Conservation (phyloP, 139 green algal species). For the Asterochloris erici region DNA sequence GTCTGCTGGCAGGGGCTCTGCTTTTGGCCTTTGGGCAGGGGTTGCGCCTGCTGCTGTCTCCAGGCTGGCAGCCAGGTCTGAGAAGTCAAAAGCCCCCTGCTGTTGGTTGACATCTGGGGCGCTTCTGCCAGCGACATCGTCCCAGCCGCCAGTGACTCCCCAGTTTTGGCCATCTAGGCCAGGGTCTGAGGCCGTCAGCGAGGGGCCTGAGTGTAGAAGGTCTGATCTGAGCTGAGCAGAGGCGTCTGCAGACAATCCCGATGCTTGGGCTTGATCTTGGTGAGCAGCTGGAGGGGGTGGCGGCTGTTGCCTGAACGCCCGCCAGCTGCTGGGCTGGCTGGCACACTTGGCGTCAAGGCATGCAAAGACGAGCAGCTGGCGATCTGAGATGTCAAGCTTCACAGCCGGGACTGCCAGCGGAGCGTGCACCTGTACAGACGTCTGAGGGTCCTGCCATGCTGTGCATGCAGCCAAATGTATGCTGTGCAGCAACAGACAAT, state of each 20-base stretch:
- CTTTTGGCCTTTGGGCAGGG: not conserved
- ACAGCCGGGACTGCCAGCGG: not conserved
- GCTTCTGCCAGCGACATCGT: not conserved
- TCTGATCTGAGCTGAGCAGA: not conserved
- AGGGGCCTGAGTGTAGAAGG: not conserved
- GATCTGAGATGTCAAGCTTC: not conserved
- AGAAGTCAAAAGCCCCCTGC: not conserved
- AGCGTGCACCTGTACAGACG: not conserved
- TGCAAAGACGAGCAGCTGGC: not conserved
- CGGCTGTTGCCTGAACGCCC: not conserved
- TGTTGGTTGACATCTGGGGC: too few species aligned
- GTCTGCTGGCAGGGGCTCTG: not conserved
- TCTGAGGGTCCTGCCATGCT: not conserved
- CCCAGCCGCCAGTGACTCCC: not conserved
- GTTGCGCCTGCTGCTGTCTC: not conserved
- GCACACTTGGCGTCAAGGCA: not conserved
- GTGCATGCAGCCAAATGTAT: not conserved
- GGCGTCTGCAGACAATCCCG: not conserved
- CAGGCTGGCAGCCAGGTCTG: not conserved
- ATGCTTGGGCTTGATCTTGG: not conserved
- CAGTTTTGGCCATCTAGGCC: not conserved
- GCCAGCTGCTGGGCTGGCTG: not conserved
- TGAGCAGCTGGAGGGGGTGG: not conserved
- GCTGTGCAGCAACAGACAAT: not conserved
- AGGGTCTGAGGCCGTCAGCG: not conserved